Percentiles rank a stretch among this genome's conserved stretches.
phyloP scores from a whole-genome alignment of 192 early-diverging fungal species.

The Backusella psychrophila region DNA sequence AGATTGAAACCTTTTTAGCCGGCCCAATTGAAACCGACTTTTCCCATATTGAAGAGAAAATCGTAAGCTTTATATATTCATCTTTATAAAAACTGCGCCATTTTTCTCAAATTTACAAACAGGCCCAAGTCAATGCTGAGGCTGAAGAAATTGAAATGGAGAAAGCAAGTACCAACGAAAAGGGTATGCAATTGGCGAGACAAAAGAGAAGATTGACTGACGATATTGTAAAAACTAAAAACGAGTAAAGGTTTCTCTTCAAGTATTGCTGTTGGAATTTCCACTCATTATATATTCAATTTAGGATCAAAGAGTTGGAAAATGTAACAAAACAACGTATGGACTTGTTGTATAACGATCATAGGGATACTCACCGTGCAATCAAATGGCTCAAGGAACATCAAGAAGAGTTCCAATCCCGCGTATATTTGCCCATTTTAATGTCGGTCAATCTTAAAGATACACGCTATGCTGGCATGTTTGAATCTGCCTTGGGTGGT shows the following conservation, averaged over 20 bases:
- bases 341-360: constrained; percentile 42
- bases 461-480: constrained; percentile 52
- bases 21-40: not conserved
- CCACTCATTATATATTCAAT: not conserved
- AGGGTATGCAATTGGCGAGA: constrained; percentile 19
- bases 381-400: constrained; percentile 71
- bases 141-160: not conserved
- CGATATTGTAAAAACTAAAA: constrained; percentile 14
- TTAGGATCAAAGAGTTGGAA: constrained; percentile 58
- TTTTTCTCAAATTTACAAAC: not conserved
- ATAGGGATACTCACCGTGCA: constrained; percentile 58
- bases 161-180: constrained; percentile 5
- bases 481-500: constrained; percentile 60
- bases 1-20: not conserved
- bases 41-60: not conserved
- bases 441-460: constrained; percentile 73
- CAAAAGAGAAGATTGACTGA: constrained; percentile 17
- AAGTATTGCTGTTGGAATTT: not conserved
- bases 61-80: not conserved
- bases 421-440: constrained; percentile 71
- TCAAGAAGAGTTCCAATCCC: constrained; percentile 56
- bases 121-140: not conserved
- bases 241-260: constrained; percentile 17
- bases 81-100: not conserved
- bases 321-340: constrained; percentile 55